Base-by-base conservation (phyloP, 495 filamentous ascomycete genomes). In the Aspergillus haitiensis region DNA sequence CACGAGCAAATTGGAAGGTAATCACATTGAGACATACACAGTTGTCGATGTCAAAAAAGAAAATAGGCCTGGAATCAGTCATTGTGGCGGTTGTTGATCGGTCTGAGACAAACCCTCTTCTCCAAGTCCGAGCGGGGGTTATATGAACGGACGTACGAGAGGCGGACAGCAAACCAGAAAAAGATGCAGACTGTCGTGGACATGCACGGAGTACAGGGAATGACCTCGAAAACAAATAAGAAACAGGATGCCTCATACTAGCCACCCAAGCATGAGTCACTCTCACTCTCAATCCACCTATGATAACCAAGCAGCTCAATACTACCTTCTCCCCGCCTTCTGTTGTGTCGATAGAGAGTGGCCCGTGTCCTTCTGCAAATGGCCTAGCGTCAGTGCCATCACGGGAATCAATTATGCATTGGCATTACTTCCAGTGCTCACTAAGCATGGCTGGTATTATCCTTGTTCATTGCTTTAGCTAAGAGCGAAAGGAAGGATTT, bases 1-100 rank as follows among this genome's bases (percentile, higher is more conserved):
- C 53, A 61, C n/a, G 13, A 13, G 35, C 7, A 11, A 42, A 10
- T 15, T 11, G 21, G 10, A n/a, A 16, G 5, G 9, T 10, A 33
- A 21, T 60, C 7, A 36, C 12, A 54, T 50, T 21, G 18, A 32
- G 15, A 82, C 84, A 61, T 79, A 89, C 86, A 75, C 95, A 98
- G 67, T 99, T 99, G 81, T 99, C 95, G 70, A 99, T 97, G 67
- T 99, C 95, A 63, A 92, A 91, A 72, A 92, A 93, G 75, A 93
- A 89, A 5, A 91, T 79, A 0, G 86, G 83, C 46, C 85, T 71
- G 54, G 71, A 60, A 62, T 80, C 75, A 59, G 57, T n/a, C 33
- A 56, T 60, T 60, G 36, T 54, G n/a, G 32, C 45, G 50, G 37
- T 52, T 34, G 42, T 18, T 33, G 21, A 10, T 48, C 42, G 48